These are phyloP conservation scores for Serendipita sp. DNA, from an alignment of 768 basidiomycete genomes.

Conservation along the genomic window DNA sequence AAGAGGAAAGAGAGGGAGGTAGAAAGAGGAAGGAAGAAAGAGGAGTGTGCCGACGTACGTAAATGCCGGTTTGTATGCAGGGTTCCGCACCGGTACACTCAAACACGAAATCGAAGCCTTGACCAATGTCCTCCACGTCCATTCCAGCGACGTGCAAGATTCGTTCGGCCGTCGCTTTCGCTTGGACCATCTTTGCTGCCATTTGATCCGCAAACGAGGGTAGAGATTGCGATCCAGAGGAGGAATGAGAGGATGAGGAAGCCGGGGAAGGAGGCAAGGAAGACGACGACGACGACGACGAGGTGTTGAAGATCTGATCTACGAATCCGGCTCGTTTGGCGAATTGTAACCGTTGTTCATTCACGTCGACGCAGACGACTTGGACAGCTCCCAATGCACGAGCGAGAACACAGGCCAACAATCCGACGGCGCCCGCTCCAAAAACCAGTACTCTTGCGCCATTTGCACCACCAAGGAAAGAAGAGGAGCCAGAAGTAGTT, in stretches of 20 bases:
- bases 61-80: conserved; percentile 80
- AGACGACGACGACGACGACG: too few species aligned
- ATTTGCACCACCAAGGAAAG: conserved; percentile 16
- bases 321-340: conserved; percentile 64
- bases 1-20: too few species aligned
- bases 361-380: conserved; percentile 76
- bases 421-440: conserved; percentile 86
- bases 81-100: conserved; percentile 92
- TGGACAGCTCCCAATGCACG: conserved; percentile 47
- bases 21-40: too few species aligned
- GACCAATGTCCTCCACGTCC: conserved; percentile 15
- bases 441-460: conserved; percentile 73
- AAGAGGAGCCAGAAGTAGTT: not conserved
- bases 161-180: conserved; percentile 36
- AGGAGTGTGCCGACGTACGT: conserved; percentile 67
- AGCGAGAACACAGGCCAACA: conserved; percentile 73
- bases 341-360: conserved; percentile 63
- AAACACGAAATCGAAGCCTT: conserved; percentile 86
- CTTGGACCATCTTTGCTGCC: conserved; percentile 7
- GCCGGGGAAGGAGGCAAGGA: not conserved
- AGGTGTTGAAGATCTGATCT: conserved; percentile 31
- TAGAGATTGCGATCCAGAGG: not conserved
- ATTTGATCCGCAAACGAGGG: not conserved
- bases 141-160: not conserved
- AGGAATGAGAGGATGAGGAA: not conserved